A percentile compares a stretch with the other conserved stretches of the same genome.
phyloP scores from a whole-genome alignment of 192 early-diverging fungal genomes.

The Coemansia sp. region DNA sequence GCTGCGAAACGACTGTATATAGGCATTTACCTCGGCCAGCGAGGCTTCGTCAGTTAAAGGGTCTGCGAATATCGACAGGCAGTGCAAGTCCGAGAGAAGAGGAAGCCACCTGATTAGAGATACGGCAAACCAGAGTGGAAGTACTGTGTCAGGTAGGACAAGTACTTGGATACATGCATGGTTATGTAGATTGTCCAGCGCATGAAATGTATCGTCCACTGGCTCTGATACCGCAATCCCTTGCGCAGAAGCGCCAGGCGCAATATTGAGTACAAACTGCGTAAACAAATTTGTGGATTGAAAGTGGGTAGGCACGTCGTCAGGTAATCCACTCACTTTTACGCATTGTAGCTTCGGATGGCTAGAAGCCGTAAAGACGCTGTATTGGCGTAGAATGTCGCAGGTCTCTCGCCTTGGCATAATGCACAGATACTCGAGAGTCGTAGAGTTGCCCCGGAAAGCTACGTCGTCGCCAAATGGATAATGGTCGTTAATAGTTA shows the following conservation, averaged over 20 bases:
- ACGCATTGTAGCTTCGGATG: not conserved
- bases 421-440: conserved; percentile 10
- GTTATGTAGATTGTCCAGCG: not conserved
- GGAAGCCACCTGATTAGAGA: not conserved
- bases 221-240: not conserved
- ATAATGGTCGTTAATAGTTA: not conserved
- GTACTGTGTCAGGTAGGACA: not conserved
- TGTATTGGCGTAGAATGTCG: not conserved
- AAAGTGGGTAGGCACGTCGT: not conserved
- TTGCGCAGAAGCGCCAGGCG: not conserved
- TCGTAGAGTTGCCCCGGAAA: conserved; percentile 6
- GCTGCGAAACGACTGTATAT: not conserved
- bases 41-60: not conserved
- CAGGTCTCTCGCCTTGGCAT: not conserved
- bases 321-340: not conserved
- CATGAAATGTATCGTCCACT: not conserved
- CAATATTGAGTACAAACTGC: not conserved
- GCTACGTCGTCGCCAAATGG: conserved; percentile 20
- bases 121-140: not conserved
- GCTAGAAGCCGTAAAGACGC: conserved; percentile 9
- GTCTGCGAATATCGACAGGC: not conserved
- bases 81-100: not conserved
- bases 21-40: not conserved
- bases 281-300: not conserved
- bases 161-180: not conserved